Conservation (phyloP, 139 green algal species). For the Chloropicon primus region DNA sequence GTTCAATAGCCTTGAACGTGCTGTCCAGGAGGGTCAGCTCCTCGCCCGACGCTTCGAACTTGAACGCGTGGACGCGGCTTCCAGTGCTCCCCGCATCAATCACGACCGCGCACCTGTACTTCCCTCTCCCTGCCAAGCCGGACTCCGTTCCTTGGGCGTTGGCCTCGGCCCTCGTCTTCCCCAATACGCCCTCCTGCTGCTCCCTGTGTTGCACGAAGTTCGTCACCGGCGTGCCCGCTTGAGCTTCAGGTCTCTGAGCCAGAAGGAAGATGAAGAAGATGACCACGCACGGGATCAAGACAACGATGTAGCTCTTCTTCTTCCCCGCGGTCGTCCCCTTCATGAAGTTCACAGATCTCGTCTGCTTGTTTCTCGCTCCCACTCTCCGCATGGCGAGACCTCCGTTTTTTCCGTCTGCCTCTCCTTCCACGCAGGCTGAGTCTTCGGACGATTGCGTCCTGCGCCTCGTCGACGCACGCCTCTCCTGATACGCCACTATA, state of each 20-base stretch:
- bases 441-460: not conserved
- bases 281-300: not conserved
- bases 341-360: not conserved
- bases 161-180: not conserved
- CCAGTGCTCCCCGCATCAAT: constrained; percentile 93
- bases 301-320: not conserved
- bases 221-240: not conserved
- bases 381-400: not conserved
- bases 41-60: constrained; percentile 44
- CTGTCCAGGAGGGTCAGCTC: constrained; percentile 43
- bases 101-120: constrained; percentile 62
- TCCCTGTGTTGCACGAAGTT: not conserved
- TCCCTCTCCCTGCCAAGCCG: not conserved
- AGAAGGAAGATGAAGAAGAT: not conserved
- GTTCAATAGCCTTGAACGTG: constrained; percentile 85
- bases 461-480: not conserved
- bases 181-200: not conserved
- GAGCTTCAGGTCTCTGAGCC: not conserved
- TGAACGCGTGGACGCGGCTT: constrained; percentile 88
- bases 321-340: not conserved
- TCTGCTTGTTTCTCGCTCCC: not conserved
- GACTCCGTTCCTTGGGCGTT: not conserved
- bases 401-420: not conserved
- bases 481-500: not conserved
- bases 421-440: no score